Evolutionary conservation across 106 monocot genomes (phyloP).

Genomic region (Gastrodia elata): DNA sequence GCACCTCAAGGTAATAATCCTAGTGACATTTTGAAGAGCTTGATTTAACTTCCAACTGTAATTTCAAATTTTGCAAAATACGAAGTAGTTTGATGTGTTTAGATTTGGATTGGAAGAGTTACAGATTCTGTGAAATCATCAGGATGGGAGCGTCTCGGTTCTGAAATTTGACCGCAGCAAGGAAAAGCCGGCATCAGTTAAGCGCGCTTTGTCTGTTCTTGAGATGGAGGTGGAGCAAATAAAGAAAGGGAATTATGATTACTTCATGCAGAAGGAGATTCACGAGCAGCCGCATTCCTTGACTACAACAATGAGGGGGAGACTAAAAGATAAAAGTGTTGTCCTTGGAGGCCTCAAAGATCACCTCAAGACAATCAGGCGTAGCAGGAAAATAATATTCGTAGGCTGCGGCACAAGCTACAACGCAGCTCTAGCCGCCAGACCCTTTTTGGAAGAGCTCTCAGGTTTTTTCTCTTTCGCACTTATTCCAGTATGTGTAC

Average conservation of each 20-base stretch:
- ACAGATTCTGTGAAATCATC: conserved; percentile 10
- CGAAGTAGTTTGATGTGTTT: too few relatives aligned
- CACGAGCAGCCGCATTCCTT: conserved; percentile 95
- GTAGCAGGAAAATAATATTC: conserved; percentile 82
- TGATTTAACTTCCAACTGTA: too few relatives aligned
- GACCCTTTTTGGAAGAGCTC: conserved; percentile 84
- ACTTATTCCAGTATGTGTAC: neutral
- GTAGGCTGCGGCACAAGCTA: conserved; percentile 98
- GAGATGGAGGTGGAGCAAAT: conserved; percentile 99
- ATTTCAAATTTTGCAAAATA: too few relatives aligned
- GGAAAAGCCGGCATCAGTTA: conserved; percentile 92
- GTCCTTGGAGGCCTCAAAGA: conserved; percentile 86
- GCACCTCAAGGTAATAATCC: conserved; percentile 77
- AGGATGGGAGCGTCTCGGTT: conserved; percentile 94
- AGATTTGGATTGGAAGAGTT: too few relatives aligned
- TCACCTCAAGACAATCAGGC: conserved; percentile 85
- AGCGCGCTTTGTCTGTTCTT: conserved; percentile 87
- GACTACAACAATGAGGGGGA: conserved; percentile 96
- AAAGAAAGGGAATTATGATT: conserved; percentile 93
- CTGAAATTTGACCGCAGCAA: conserved; percentile 77
- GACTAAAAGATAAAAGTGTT: conserved; percentile 66
- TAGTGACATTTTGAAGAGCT: too few relatives aligned
- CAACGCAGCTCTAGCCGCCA: conserved; percentile 91
- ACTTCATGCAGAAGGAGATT: conserved; percentile 99
- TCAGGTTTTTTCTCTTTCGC: conserved; percentile 38